These are phyloP conservation scores for Gonium pectorale DNA, from an alignment of 139 green algal genomes.

Conservation along the genomic window DNA sequence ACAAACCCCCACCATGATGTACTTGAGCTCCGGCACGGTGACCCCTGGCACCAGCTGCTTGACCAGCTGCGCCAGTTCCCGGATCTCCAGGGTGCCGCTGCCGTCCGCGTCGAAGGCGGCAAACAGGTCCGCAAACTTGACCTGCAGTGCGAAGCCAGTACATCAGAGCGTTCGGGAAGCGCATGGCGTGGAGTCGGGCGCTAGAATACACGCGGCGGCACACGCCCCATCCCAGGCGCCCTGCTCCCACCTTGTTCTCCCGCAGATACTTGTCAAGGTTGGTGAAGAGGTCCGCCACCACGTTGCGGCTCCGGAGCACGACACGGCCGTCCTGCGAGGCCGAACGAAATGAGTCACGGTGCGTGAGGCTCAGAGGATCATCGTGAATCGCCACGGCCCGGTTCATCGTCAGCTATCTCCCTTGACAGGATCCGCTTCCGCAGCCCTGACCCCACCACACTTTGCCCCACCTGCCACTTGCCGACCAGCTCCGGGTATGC, in stretches of 20 bases:
- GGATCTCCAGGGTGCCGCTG: conserved; percentile 42
- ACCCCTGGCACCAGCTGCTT: conserved; percentile 41
- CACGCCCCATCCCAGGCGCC: no score
- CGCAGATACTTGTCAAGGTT: conserved; percentile 45
- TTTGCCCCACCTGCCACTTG: conserved; percentile 17
- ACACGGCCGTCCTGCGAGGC: conserved; percentile 38
- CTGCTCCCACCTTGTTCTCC: conserved; percentile 20
- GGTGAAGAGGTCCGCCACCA: conserved; percentile 38
- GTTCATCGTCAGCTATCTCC: no score
- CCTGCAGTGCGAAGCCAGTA: no score
- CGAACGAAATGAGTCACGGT: no score
- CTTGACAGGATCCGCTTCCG: no score
- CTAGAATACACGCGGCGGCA: no score
- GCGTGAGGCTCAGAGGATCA: no score
- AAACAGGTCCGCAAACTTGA: conserved; percentile 48
- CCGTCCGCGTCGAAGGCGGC: conserved; percentile 36
- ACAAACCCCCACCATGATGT: conserved; percentile 54
- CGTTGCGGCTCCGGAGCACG: conserved; percentile 25
- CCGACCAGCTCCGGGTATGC: conserved; percentile 43
- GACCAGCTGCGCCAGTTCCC: conserved; percentile 46
- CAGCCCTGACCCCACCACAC: no score
- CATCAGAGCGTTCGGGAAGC: no score
- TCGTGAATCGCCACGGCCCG: no score
- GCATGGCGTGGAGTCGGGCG: neutral
- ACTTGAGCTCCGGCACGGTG: conserved; percentile 37